Percentiles rank a stretch among this genome's conserved stretches.
Conservation (phyloP, 345 rosid species). For the Eucalyptus coolabah region DNA sequence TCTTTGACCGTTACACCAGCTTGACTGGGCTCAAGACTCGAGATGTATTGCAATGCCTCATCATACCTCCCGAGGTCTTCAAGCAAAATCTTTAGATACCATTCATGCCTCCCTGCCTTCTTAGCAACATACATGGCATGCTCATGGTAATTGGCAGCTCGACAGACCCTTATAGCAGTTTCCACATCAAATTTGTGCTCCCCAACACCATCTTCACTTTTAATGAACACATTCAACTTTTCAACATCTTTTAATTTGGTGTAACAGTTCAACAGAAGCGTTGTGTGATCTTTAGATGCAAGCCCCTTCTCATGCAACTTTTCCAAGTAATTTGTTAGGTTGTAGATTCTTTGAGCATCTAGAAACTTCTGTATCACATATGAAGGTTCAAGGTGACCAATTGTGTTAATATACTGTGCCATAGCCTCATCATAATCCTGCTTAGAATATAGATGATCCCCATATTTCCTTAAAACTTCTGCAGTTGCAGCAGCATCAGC, state of each 20-base stretch:
- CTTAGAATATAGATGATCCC: conserved; percentile 88
- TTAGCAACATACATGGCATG: conserved; percentile 99
- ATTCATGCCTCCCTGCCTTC: conserved; percentile 96
- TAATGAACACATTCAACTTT: conserved; percentile 81
- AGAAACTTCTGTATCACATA: conserved; percentile 97
- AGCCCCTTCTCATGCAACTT: conserved; percentile 94
- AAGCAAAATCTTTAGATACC: conserved; percentile 85
- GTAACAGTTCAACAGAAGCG: conserved; percentile 90
- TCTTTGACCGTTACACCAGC: conserved; percentile 94
- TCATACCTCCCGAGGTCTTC: conserved; percentile 92
- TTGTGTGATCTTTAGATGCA: conserved; percentile 98
- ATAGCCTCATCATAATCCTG: conserved; percentile 96
- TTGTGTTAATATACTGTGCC: conserved; percentile 87
- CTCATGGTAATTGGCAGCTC: conserved; percentile 95
- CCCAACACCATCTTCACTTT: conserved; percentile 82
- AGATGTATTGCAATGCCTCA: conserved; percentile 85
- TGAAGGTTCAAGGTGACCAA: conserved; percentile 97
- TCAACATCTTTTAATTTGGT: conserved; percentile 95
- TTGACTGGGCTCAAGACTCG: conserved; percentile 94
- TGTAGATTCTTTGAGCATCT: conserved; percentile 97
- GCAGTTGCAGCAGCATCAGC: conserved; percentile 99
- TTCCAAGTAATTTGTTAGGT: conserved; percentile 93
- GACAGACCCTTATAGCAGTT: conserved; percentile 97
- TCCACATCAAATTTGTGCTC: conserved; percentile 96
- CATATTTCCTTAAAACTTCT: conserved; percentile 93